Evolutionary conservation across 345 rosid species (phyloP).

Genomic region (Salix dunnii): DNA sequence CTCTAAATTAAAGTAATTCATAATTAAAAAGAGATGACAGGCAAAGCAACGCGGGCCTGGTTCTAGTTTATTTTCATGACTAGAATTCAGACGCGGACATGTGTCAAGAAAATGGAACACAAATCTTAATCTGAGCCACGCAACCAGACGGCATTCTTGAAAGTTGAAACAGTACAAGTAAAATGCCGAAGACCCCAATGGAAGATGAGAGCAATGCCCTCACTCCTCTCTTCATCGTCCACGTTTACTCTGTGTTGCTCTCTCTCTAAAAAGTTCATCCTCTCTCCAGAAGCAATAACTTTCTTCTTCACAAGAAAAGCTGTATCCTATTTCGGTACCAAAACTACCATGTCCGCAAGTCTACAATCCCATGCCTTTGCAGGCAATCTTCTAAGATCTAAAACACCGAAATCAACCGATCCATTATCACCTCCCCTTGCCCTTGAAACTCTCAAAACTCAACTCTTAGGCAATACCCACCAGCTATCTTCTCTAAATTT

Average conservation of each 20-base stretch:
- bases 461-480: constrained; percentile 39
- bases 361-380: constrained; percentile 73
- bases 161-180: no score
- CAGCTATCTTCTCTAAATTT: constrained; percentile 47
- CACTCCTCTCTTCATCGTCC: constrained; percentile 20
- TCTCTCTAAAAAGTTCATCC: constrained; percentile 17
- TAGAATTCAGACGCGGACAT: no score
- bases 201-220: constrained; percentile 31
- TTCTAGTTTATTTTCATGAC: no score
- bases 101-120: no score
- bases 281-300: constrained; percentile 19
- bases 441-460: constrained; percentile 59
- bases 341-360: constrained; percentile 57
- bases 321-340: constrained; percentile 17
- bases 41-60: no score
- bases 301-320: constrained; percentile 10
- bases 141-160: no score
- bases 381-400: constrained; percentile 59
- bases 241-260: constrained; percentile 15
- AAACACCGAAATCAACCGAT: constrained; percentile 55
- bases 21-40: no score
- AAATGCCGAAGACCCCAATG: not conserved
- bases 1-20: no score
- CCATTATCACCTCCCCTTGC: constrained; percentile 61
- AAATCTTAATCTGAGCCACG: no score